phyloP scores from a whole-genome alignment of 176 grass and related monocot genomes.

The Rhynchospora breviuscula region DNA sequence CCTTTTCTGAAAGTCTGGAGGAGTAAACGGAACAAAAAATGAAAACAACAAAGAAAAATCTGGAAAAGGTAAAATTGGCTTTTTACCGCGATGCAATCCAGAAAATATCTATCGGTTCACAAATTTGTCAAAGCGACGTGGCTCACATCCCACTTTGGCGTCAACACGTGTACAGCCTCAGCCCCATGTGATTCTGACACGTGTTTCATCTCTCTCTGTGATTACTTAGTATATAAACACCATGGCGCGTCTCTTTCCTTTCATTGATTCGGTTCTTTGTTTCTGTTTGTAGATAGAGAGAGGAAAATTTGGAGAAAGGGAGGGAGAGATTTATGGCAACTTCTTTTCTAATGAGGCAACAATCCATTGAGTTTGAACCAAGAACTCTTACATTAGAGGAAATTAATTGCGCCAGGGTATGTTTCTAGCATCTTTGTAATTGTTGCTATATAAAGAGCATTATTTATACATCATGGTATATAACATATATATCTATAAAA shows the following conservation, averaged over 20 bases:
- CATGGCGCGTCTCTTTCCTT: neutral
- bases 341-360: conserved; percentile 5
- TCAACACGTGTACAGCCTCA: neutral
- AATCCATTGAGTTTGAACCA: conserved; percentile 55
- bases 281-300: neutral
- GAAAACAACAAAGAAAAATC: neutral
- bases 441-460: neutral
- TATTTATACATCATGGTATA: too few species aligned
- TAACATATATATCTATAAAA: too few species aligned
- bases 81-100: neutral
- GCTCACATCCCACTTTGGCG: neutral
- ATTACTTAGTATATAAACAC: neutral
- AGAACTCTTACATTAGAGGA: conserved; percentile 46
- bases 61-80: conserved; percentile 6
- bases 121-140: neutral
- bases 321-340: conserved; percentile 12
- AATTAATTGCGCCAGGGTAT: conserved; percentile 61
- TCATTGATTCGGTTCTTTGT: neutral
- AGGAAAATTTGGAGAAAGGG: neutral
- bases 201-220: neutral
- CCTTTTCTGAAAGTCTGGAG: neutral
- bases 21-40: neutral
- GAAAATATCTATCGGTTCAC: neutral
- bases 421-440: neutral
- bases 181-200: neutral